phyloP scores from a whole-genome alignment of 108 stramenopile species.

The Fragilariopsis cylindrus region DNA sequence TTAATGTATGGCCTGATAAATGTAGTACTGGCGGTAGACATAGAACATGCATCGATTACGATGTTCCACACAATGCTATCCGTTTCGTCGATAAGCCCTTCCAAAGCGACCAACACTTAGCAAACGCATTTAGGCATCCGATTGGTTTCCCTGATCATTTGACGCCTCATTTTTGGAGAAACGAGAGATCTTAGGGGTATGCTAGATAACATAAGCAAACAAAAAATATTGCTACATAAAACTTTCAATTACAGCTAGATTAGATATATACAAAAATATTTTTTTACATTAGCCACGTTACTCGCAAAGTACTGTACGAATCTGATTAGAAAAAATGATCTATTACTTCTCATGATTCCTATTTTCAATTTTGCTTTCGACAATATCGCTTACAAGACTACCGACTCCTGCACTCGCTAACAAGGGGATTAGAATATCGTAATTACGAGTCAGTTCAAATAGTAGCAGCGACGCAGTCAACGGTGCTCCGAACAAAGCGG shows the following conservation, averaged over 20 bases:
- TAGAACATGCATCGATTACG: not conserved
- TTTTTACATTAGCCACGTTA: not conserved
- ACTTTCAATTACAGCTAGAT: not conserved
- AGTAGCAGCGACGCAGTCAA: constrained; percentile 81
- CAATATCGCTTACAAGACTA: constrained; percentile 44
- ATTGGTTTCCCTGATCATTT: constrained; percentile 65
- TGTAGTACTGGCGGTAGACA: constrained; percentile 8
- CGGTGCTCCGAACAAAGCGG: constrained; percentile 89
- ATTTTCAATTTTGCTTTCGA: constrained; percentile 43
- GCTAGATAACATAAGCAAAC: not conserved
- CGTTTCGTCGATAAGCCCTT: constrained; percentile 8
- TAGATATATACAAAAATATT: not conserved
- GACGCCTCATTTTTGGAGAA: constrained; percentile 61
- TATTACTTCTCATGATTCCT: not conserved
- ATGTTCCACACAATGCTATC: constrained; percentile 13
- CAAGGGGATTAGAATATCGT: constrained; percentile 86
- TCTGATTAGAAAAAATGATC: not conserved
- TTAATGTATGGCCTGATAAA: constrained; percentile 20
- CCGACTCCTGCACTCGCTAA: constrained; percentile 80
- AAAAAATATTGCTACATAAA: too few relatives aligned
- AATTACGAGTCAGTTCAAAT: constrained; percentile 91
- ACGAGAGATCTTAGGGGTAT: constrained; percentile 3
- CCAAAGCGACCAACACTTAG: constrained; percentile 37
- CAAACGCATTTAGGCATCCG: constrained; percentile 54
- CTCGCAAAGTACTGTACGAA: not conserved